Evolutionary conservation across 768 basidiomycete species (phyloP).

Genomic region (Artomyces pyxidatus): DNA sequence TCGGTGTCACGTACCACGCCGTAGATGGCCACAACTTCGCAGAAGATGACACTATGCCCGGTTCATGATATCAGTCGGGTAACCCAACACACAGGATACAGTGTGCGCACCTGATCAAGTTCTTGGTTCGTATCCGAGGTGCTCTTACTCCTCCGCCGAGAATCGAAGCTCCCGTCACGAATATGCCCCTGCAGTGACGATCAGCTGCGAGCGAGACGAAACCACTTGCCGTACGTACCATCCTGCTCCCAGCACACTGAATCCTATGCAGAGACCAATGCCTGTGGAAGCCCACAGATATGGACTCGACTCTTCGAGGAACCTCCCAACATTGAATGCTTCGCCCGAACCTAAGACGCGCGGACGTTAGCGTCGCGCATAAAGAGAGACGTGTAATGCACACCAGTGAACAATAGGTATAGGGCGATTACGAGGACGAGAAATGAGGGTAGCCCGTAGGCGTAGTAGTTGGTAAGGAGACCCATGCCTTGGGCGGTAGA

Average conservation of each 20-base stretch:
- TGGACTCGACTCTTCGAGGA: constrained; percentile 90
- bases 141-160: constrained; percentile 92
- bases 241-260: constrained; percentile 91
- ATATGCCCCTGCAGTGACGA: constrained; percentile 75
- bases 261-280: constrained; percentile 85
- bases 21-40: constrained; percentile 98
- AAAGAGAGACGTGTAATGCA: not conserved
- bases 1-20: constrained; percentile 57
- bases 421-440: constrained; percentile 59
- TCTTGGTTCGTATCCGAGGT: constrained; percentile 94
- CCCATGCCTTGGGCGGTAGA: constrained; percentile 23
- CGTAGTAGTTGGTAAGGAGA: constrained; percentile 40
- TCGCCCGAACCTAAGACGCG: constrained; percentile 64
- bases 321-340: constrained; percentile 89
- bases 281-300: constrained; percentile 90
- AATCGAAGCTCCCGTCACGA: constrained; percentile 94
- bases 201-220: not conserved
- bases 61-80: not conserved
- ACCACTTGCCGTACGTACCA: constrained; percentile 52
- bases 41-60: constrained; percentile 89
- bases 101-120: constrained; percentile 76
- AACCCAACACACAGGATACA: not conserved
- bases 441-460: constrained; percentile 63
- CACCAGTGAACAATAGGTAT: constrained; percentile 88
- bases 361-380: constrained; percentile 1